These are phyloP conservation scores for Aspergillus homomorphus DNA, from an alignment of 495 filamentous ascomycete genomes.

Conservation along the genomic window DNA sequence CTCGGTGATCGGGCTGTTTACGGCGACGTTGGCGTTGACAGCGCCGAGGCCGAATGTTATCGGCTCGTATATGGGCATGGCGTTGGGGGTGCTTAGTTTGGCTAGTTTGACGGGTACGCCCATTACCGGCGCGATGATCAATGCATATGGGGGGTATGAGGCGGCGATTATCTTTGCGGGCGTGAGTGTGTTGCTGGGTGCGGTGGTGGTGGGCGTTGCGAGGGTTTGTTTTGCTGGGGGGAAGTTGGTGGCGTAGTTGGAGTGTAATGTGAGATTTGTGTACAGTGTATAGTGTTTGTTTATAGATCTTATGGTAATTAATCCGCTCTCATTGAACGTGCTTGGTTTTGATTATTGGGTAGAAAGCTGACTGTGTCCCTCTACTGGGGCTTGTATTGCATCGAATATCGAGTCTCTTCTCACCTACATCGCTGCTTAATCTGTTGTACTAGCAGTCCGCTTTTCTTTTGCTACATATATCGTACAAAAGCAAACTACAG, in stretches of 20 bases:
- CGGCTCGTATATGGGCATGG: slow-evolving; percentile 45
- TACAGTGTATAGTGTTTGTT: too few relatives aligned
- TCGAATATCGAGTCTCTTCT: too few relatives aligned
- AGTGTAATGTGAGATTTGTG: too few relatives aligned
- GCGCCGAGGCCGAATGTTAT: slow-evolving; percentile 37
- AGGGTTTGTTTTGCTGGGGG: neutral
- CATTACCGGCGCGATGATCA: slow-evolving; percentile 26
- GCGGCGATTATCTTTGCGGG: slow-evolving; percentile 22
- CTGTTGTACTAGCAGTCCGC: too few relatives aligned
- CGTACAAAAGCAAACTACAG: too few relatives aligned
- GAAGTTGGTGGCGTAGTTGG: neutral
- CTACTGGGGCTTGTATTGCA: too few relatives aligned
- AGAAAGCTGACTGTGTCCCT: too few relatives aligned
- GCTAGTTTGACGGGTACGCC: slow-evolving; percentile 27
- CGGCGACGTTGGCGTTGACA: slow-evolving; percentile 20
- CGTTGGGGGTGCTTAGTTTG: slow-evolving; percentile 18
- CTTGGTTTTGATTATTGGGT: too few relatives aligned
- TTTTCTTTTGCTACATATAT: too few relatives aligned
- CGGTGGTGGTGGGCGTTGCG: slow-evolving; percentile 10
- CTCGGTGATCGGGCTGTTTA: slow-evolving; percentile 47
- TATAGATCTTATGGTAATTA: too few relatives aligned
- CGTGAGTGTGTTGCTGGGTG: slow-evolving; percentile 15
- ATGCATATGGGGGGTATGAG: slow-evolving; percentile 16
- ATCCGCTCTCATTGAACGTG: too few relatives aligned
- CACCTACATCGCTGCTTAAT: too few relatives aligned